Percentiles rank a stretch among this genome's conserved stretches.
Evolutionary conservation across 2,329 filamentous ascomycete genomes (phyloP).

Genomic region (Cladosporium sp.): DNA sequence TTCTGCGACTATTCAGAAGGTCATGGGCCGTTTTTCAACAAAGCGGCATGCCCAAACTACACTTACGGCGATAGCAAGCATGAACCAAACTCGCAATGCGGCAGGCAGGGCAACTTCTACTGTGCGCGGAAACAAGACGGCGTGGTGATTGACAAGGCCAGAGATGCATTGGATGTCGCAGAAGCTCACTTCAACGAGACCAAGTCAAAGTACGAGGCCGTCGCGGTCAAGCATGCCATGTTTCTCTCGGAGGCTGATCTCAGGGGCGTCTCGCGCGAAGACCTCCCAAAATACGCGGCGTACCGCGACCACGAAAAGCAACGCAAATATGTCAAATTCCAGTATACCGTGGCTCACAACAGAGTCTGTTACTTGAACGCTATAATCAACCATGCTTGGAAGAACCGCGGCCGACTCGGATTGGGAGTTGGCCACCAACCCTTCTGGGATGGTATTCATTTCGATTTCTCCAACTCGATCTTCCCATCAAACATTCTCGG

Average conservation of each 20-base stretch:
- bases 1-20: slow-evolving; percentile 11
- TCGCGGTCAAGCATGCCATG: not conserved
- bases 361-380: not conserved
- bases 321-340: not conserved
- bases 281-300: not conserved
- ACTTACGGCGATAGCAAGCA: not conserved
- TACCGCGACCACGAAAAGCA: not conserved
- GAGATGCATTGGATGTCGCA: not conserved
- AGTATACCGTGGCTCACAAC: not conserved
- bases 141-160: slow-evolving; percentile 11
- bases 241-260: not conserved
- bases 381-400: not conserved
- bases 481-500: not conserved
- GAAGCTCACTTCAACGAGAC: not conserved
- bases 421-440: not conserved
- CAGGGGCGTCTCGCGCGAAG: not conserved
- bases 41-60: slow-evolving; percentile 15
- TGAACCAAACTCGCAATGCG: slow-evolving; percentile 6
- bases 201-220: not conserved
- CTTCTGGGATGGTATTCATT: not conserved
- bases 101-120: slow-evolving; percentile 14
- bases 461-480: not conserved
- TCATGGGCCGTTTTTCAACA: slow-evolving; percentile 13
- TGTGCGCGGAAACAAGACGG: slow-evolving; percentile 15
- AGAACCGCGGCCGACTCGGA: not conserved